These are phyloP conservation scores for Ceratocystis lukuohia DNA, from an alignment of 2,329 filamentous ascomycete genomes.

Conservation along the genomic window DNA sequence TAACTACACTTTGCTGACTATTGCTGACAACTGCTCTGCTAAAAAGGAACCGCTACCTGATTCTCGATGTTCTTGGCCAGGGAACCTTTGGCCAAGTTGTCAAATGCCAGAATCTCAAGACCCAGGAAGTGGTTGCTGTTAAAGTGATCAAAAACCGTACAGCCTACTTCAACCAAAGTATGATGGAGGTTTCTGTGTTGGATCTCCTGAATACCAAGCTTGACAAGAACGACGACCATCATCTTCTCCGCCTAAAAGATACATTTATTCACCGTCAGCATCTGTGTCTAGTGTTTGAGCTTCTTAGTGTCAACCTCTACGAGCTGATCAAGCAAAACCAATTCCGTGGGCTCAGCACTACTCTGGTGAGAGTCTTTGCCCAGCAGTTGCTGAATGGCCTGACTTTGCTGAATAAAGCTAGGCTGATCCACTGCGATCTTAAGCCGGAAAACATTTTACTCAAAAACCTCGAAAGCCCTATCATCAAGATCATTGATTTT, in stretches of 20 bases:
- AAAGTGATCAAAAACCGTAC: conserved; percentile 99
- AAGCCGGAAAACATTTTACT: conserved; percentile 96
- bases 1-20: neutral
- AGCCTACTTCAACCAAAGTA: conserved; percentile 98
- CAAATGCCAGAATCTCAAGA: conserved; percentile 97
- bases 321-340: conserved; percentile 99
- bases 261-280: conserved; percentile 98
- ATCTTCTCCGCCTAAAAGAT: conserved; percentile 84
- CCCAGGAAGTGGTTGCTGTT: conserved; percentile 93
- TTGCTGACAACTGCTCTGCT: neutral
- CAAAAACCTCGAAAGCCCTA: conserved; percentile 96
- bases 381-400: conserved; percentile 91
- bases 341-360: conserved; percentile 92
- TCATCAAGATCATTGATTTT: conserved; percentile 99
- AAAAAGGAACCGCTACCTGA: conserved; percentile 78
- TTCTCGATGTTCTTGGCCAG: conserved; percentile 90
- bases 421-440: conserved; percentile 92
- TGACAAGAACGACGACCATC: conserved; percentile 98
- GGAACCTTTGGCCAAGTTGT: conserved; percentile 98
- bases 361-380: conserved; percentile 89
- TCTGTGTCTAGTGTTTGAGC: conserved; percentile 88
- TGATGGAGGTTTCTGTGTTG: conserved; percentile 99
- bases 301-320: conserved; percentile 93
- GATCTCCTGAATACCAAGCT: conserved; percentile 96
- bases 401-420: conserved; percentile 85